These are phyloP conservation scores for Mortierella alpina DNA, from an alignment of 192 early-diverging fungal genomes.

Conservation along the genomic window DNA sequence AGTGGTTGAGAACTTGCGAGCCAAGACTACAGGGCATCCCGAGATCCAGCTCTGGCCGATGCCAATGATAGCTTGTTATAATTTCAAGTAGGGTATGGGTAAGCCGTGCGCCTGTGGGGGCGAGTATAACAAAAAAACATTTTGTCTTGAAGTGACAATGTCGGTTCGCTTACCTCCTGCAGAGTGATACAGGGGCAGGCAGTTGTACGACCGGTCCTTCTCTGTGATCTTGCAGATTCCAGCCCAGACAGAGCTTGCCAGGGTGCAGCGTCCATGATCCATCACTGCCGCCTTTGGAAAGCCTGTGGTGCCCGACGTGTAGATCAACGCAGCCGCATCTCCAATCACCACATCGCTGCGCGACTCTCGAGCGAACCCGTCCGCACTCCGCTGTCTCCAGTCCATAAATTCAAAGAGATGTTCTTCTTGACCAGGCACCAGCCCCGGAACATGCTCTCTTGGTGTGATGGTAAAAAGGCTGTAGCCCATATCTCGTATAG, in stretches of 20 bases:
- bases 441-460: slow-evolving; percentile 14
- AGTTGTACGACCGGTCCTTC: too few species aligned
- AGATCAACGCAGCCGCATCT: slow-evolving; percentile 57
- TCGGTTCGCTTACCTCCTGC: slow-evolving; percentile 58
- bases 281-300: slow-evolving; percentile 69
- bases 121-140: too few species aligned
- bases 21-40: slow-evolving; percentile 62
- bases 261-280: slow-evolving; percentile 58
- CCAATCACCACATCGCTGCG: slow-evolving; percentile 2
- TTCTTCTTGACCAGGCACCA: too few species aligned
- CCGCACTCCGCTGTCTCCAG: slow-evolving; percentile 22
- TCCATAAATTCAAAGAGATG: slow-evolving; percentile 41
- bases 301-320: slow-evolving; percentile 69
- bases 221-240: slow-evolving; percentile 23
- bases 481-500: slow-evolving; percentile 24
- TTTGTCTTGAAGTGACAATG: too few species aligned
- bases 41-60: slow-evolving; percentile 30
- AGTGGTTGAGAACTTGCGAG: slow-evolving; percentile 64
- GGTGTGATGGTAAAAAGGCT: slow-evolving; percentile 38
- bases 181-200: slow-evolving; percentile 70
- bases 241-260: slow-evolving; percentile 34
- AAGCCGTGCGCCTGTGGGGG: too few species aligned
- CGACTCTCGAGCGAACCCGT: slow-evolving; percentile 19
- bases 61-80: slow-evolving; percentile 27
- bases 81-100: not conserved